Percentiles rank a stretch among this genome's conserved stretches.
phyloP scores from a whole-genome alignment of 441 rosid genomes.

The Euphorbia corollata region DNA sequence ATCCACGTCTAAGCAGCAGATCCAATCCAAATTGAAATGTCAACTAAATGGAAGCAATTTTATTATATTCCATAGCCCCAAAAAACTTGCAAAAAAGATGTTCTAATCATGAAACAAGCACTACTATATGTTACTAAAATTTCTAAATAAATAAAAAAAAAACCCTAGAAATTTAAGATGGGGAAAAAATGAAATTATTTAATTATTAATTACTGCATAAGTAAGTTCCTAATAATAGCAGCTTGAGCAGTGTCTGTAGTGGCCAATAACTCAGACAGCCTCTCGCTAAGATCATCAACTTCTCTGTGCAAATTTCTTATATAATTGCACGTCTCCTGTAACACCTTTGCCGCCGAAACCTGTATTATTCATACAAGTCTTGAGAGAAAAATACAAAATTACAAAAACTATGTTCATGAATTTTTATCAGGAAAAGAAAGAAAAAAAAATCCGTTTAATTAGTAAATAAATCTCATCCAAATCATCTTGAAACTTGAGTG shows the following conservation, averaged over 20 bases:
- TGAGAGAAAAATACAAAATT: background rate
- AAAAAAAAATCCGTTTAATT: background rate
- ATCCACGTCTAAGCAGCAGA: background rate
- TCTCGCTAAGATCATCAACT: slow-evolving; percentile 75
- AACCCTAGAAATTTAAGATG: slow-evolving; percentile 11
- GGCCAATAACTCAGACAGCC: slow-evolving; percentile 64
- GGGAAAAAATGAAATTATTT: no score
- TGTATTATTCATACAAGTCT: slow-evolving; percentile 15
- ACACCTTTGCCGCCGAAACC: slow-evolving; percentile 68
- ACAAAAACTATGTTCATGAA: no score
- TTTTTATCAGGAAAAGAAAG: background rate
- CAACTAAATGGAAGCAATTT: slow-evolving; percentile 15
- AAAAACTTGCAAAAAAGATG: slow-evolving; percentile 17
- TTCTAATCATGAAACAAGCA: slow-evolving; percentile 20
- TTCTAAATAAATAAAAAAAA: background rate
- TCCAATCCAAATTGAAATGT: slow-evolving; percentile 16
- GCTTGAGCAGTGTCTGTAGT: slow-evolving; percentile 77
- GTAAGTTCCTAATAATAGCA: slow-evolving; percentile 56
- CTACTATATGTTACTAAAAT: slow-evolving; percentile 8
- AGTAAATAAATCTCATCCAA: no score
- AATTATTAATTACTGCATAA: slow-evolving; percentile 30
- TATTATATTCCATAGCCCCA: slow-evolving; percentile 20
- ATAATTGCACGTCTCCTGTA: slow-evolving; percentile 85
- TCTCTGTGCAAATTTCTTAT: slow-evolving; percentile 75
- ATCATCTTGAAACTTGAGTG: slow-evolving; percentile 13